Conservation (phyloP, 2,329 filamentous ascomycete species). For the Aspergillus sp. region DNA sequence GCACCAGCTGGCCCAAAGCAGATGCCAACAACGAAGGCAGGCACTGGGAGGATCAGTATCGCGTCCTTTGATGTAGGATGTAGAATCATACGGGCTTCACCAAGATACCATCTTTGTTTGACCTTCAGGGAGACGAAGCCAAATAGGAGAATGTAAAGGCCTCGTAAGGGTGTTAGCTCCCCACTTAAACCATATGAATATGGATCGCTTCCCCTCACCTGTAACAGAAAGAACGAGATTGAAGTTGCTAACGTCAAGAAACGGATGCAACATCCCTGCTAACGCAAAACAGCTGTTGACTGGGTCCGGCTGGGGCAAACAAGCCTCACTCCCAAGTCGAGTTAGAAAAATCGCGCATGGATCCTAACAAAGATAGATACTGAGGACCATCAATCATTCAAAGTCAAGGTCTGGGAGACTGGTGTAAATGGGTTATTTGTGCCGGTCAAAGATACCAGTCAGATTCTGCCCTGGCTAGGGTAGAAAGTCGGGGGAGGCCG, state of each 20-base stretch:
- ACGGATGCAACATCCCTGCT: slow-evolving; percentile 35
- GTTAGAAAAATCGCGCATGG: background rate
- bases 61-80: no score
- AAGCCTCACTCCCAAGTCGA: background rate
- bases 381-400: background rate
- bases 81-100: slow-evolving; percentile 39
- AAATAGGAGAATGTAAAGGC: slow-evolving; percentile 35
- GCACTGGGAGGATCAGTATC: slow-evolving; percentile 44
- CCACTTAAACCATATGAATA: background rate
- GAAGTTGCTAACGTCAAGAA: slow-evolving; percentile 37
- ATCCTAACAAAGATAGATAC: background rate
- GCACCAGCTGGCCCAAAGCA: slow-evolving; percentile 57
- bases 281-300: background rate
- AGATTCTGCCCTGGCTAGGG: background rate
- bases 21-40: slow-evolving; percentile 57
- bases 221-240: slow-evolving; percentile 38
- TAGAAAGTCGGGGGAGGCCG: background rate
- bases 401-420: background rate
- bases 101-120: slow-evolving; percentile 43
- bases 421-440: background rate
- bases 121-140: slow-evolving; percentile 40
- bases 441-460: background rate
- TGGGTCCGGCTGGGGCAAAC: background rate
- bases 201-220: slow-evolving; percentile 23
- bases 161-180: slow-evolving; percentile 16